Conservation (phyloP, 2,329 filamentous ascomycete species). For the Capronia coronata region DNA sequence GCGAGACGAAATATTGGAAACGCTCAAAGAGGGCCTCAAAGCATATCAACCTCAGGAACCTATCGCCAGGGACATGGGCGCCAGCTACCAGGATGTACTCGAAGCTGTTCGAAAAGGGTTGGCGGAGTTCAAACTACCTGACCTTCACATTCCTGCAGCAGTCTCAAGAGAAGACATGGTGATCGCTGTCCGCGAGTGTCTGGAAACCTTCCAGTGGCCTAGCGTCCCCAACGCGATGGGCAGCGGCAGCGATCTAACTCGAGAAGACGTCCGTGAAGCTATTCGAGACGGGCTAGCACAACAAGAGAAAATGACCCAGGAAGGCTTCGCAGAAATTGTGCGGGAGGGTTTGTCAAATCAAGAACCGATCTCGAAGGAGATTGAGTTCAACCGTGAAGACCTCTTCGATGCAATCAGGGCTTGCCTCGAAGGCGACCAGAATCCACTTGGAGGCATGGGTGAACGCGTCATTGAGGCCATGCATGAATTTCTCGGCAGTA, state of each 20-base stretch:
- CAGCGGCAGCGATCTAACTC: constrained; percentile 44
- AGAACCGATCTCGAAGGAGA: constrained; percentile 49
- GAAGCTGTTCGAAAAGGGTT: constrained; percentile 79
- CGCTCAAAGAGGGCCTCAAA: constrained; percentile 76
- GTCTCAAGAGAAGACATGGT: constrained; percentile 79
- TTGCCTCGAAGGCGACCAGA: constrained; percentile 49
- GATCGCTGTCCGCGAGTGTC: constrained; percentile 73
- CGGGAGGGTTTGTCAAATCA: constrained; percentile 51
- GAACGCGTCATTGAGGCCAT: constrained; percentile 56
- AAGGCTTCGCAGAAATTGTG: constrained; percentile 52
- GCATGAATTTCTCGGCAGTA: constrained; percentile 53
- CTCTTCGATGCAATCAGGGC: constrained; percentile 54
- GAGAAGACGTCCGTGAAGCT: constrained; percentile 52
- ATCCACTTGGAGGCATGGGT: constrained; percentile 48
- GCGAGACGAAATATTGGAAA: constrained; percentile 80
- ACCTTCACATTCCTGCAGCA: constrained; percentile 56
- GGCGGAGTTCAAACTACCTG: constrained; percentile 70
- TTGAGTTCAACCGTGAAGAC: constrained; percentile 50
- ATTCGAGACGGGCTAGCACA: constrained; percentile 52
- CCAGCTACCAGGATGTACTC: constrained; percentile 78
- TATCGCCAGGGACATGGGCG: constrained; percentile 45
- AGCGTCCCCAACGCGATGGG: constrained; percentile 18
- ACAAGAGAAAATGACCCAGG: constrained; percentile 31
- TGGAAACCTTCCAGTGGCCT: constrained; percentile 77
- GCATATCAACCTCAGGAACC: constrained; percentile 53